Evolutionary conservation across 2,329 filamentous ascomycete genomes (phyloP).

Genomic region (Aspergillus floridensis): DNA sequence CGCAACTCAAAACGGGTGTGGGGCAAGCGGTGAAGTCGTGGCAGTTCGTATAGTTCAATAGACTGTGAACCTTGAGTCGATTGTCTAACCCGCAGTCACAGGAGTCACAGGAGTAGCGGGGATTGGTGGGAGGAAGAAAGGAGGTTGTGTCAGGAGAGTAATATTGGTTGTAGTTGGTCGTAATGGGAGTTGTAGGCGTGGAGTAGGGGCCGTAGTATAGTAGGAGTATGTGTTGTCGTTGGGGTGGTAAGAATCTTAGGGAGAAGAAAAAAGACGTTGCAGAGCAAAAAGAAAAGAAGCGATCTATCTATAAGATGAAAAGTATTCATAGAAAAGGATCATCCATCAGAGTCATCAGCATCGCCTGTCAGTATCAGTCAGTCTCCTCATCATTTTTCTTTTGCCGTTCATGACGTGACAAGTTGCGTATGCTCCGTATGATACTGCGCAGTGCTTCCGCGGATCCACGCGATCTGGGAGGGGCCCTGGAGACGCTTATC

Average conservation of each 20-base stretch:
- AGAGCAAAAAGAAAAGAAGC: neutral
- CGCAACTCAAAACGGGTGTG: constrained; percentile 12
- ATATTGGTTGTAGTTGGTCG: neutral
- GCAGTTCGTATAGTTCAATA: neutral
- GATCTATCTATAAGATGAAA: neutral
- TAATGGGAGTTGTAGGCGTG: neutral
- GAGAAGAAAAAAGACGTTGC: too few relatives aligned
- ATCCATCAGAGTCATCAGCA: neutral
- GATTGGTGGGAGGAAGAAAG: neutral
- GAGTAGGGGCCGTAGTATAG: neutral
- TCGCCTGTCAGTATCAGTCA: neutral
- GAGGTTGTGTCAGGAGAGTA: neutral
- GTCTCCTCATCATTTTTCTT: neutral
- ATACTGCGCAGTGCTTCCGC: neutral
- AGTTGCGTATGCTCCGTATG: constrained; percentile 30
- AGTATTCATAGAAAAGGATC: neutral
- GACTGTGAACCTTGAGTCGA: constrained; percentile 1
- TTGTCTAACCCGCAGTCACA: neutral
- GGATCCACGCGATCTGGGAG: constrained; percentile 27
- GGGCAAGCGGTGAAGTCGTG: constrained; percentile 12
- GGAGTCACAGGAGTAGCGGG: neutral
- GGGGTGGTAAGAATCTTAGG: too few relatives aligned
- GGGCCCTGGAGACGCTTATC: constrained; percentile 17
- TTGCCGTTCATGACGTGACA: constrained; percentile 21
- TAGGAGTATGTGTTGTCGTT: neutral